Evolutionary conservation across 2,329 filamentous ascomycete genomes (phyloP), one percentile per base, ranked within the genome.

Genomic region (Diaporthe aspalathi): DNA sequence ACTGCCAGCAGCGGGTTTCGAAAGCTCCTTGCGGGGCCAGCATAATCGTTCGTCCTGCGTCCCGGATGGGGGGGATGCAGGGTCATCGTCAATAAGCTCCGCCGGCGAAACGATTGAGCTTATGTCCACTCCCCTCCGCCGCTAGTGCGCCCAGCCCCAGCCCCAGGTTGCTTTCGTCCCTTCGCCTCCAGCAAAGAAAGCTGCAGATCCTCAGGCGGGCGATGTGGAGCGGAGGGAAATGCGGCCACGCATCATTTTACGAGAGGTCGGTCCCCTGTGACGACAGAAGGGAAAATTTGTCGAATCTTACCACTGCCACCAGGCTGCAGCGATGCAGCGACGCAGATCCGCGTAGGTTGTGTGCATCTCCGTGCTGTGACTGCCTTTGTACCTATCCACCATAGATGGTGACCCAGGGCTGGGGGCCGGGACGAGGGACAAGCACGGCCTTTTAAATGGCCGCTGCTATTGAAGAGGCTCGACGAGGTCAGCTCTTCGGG

Each of bases 81-180:
- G 70, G 70, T 72, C 43, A 40, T 70, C 60, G 52, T 70, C 70
- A 60, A 68, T 60, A 56, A 72, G 67, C 68, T 72, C 60, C 62
- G 70, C 70, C 69, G 60, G 49, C 70, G 47, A 72, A 56, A 68
- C 70, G 70, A 71, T 60, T 60, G 57, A 60, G 45, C 50, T 72
- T 67, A 70, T 70, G 67, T 70, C 67, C 67, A 56, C 57, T 70
- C 57, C 57, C 43, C 50, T 72, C 43, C 65, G 43, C 62, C 45
- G 52, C 70, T 67, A 68, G 70, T 38, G 56, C n/a, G 40, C 56
- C 35, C 35, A 8, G 35, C 35, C 35, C 5, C 6, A 5, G 6
- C 6, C 35, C 35, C 11, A 12, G 6, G 2, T 38, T 38, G 35
- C 5, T 38, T 20, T 57, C 62, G 65, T 68, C 65, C 65, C 50